phyloP scores from a whole-genome alignment of 257 asterid species.

The Solanum clarkiae region DNA sequence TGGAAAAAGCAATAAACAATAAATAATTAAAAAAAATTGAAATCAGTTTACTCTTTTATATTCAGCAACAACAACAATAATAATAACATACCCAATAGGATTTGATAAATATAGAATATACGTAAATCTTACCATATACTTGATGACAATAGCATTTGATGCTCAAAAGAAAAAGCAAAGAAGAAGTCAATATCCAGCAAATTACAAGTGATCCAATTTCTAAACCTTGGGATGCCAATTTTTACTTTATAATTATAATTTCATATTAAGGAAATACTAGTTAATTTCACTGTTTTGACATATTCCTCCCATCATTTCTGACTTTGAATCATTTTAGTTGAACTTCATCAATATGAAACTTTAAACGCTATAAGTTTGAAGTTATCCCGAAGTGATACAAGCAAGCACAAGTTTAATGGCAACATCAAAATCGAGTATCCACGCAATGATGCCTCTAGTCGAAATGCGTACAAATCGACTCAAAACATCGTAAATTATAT shows the following conservation, averaged over 20 bases:
- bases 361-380: not conserved
- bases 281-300: no score
- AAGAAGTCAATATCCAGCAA: not conserved
- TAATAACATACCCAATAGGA: not conserved
- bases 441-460: not conserved
- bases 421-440: not conserved
- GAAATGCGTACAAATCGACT: not conserved
- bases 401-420: not conserved
- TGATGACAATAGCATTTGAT: not conserved
- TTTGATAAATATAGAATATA: not conserved
- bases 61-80: not conserved
- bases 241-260: no score
- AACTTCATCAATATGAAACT: not conserved
- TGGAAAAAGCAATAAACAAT: not conserved
- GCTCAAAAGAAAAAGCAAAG: not conserved
- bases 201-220: not conserved
- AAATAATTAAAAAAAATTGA: not conserved
- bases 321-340: no score
- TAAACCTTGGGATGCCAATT: not conserved
- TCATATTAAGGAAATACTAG: no score
- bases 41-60: not conserved
- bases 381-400: not conserved
- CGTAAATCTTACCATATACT: no score
- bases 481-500: not conserved
- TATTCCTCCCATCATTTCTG: no score